phyloP scores from a whole-genome alignment of 2,329 filamentous ascomycete genomes.

The Zymoseptoria passerinii region DNA sequence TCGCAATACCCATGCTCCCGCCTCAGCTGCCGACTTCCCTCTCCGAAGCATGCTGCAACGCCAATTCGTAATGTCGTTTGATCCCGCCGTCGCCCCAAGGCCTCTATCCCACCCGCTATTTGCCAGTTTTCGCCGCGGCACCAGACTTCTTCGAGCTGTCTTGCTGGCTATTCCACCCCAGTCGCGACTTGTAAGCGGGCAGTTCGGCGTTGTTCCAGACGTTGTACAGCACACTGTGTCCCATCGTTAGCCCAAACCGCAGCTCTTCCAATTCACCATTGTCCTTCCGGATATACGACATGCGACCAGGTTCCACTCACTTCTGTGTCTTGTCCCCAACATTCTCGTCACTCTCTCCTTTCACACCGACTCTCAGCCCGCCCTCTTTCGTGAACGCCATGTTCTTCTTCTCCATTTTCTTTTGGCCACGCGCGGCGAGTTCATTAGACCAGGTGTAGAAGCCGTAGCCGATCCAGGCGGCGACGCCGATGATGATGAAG shows the following conservation, averaged over 20 bases:
- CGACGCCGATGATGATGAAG: constrained; percentile 47
- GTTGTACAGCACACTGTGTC: constrained; percentile 37
- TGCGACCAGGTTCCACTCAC: constrained; percentile 25
- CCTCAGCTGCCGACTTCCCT: background rate
- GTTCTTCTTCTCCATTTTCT: constrained; percentile 68
- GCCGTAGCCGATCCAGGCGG: constrained; percentile 60
- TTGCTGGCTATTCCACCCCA: constrained; percentile 28
- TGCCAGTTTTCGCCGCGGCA: constrained; percentile 1
- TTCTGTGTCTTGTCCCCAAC: constrained; percentile 67
- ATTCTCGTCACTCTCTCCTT: constrained; percentile 58
- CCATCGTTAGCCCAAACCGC: background rate
- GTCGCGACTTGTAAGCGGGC: constrained; percentile 30
- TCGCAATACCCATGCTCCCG: background rate
- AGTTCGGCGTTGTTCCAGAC: constrained; percentile 39
- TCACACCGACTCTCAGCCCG: constrained; percentile 60
- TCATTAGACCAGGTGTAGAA: constrained; percentile 61
- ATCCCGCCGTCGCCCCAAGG: background rate
- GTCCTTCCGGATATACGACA: too few relatives aligned
- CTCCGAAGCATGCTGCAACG: background rate
- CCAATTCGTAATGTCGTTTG: background rate
- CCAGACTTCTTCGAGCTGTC: constrained; percentile 3
- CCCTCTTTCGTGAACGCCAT: constrained; percentile 69
- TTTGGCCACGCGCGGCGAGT: constrained; percentile 56
- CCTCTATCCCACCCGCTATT: background rate
- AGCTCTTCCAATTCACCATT: background rate